Evolutionary conservation across 2,329 filamentous ascomycete genomes (phyloP), one percentile per base, ranked within the genome.

Genomic region (Sclerotinia minor): DNA sequence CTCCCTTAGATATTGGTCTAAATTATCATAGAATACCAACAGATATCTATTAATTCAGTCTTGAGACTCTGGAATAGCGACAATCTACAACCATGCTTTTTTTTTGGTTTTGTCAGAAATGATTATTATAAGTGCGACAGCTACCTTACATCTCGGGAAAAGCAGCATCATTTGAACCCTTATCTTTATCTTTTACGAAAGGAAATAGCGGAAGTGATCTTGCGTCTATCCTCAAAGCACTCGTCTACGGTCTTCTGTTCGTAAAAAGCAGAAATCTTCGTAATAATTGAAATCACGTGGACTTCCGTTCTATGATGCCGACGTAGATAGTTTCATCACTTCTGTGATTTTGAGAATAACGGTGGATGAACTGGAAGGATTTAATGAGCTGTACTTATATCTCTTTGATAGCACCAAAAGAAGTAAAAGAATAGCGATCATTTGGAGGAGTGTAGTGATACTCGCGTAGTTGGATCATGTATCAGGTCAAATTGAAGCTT

Each of bases 241-340:
- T 17, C 0, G 0, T 8, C 0, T 0, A 2, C 32, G 53, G 15
- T 55, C 2, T 24, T 6, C 0, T 2, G 0, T 17, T 1, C 13
- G 13, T 17, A n/a, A 0, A 24, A 57, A 41, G n/a, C 26, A 57
- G n/a, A 57, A 57, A 2, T 57, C n/a, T 41, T 35, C n/a, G 35
- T 57, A 44, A 15, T 57, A 41, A 11, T 41, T 44, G 1, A 57
- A 57, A 57, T 57, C 54, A 6, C 1, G 17, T 3, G 13, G n/a
- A 1, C 41, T 19, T 26, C 15, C 41, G n/a, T 35, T 57, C 35
- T 57, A 1, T 15, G 3, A 11, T 52, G 13, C 11, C 13, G 13
- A 41, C 13, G 38, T 41, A 41, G 5, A 41, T 41, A 3, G 2
- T 15, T 41, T 41, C 38, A 41, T 41, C 13, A 13, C 15, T 41